Base-by-base conservation (phyloP, 176 grass and related monocot genomes). In the Carex pumila region DNA sequence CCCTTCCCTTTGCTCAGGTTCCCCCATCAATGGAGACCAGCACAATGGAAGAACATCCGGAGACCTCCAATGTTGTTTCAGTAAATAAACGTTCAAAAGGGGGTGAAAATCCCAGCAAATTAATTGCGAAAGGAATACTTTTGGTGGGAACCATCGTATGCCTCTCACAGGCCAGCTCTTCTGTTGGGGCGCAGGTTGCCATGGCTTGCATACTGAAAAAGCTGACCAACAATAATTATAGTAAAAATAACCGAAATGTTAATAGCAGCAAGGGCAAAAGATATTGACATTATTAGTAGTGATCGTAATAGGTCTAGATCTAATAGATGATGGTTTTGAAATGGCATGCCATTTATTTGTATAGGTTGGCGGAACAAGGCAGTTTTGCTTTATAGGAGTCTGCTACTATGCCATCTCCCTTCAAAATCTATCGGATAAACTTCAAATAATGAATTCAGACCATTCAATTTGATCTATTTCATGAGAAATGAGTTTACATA, bases 171-270 rank as follows among this genome's bases (percentile, higher is more conserved):
- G 91, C 92, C 22, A 85, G 91, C 11, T 89, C 89, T 30, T 85
- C 89, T 63, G 83, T 95, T 53, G 96, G 89, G 50, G 88, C 91
- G 10, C 96, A 99, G 66, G 63, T 99, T 6, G 93, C 96, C 0
- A 86, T 95, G 83, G 91, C 90, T 29, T 95, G 94, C 39, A 93
- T 99, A 61, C 34, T 99, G 65, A 99, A 94, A 37, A 99, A 95
- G 41, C 56, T 90, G 54, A 87, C 65, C 47, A 84, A 75, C 12
- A 50, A 82, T 55, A 58, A 59, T 18, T 61, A 80, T 49, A 65
- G 29, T 53, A 65, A 83, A 30, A 83, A 67, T 29, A 83, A 68
- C 29, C 12, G 17, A 14, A 83, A 54, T 67, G 29, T 17, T 78
- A 18, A 8, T 57, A 36, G 73, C 25, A 78, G 0, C 14, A 78